phyloP scores from a whole-genome alignment of 345 rosid species.

The Pistacia vera region DNA sequence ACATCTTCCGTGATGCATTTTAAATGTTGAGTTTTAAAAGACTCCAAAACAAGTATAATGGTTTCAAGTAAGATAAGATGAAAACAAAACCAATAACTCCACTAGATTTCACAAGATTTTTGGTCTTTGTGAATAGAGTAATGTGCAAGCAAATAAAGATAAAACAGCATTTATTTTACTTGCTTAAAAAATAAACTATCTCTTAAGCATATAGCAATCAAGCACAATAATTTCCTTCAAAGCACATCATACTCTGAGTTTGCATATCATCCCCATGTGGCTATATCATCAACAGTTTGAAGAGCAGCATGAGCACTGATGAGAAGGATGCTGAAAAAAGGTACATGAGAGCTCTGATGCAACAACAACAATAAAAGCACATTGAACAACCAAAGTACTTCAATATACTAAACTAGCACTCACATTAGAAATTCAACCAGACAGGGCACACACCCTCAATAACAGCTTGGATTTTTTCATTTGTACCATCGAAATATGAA shows the following conservation, averaged over 20 bases:
- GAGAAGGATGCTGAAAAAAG: slow-evolving; percentile 58
- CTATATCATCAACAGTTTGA: slow-evolving; percentile 84
- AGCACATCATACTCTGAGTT: slow-evolving; percentile 60
- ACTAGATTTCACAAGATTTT: background rate
- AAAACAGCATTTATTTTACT: no score
- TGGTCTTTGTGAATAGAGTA: no score
- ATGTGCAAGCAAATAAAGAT: background rate
- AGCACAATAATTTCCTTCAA: background rate
- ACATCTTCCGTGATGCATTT: background rate
- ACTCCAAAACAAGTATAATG: background rate
- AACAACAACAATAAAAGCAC: background rate
- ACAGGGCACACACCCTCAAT: slow-evolving; percentile 36
- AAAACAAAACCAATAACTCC: background rate
- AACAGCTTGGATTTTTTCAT: no score
- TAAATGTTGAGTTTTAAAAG: background rate
- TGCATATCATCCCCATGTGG: slow-evolving; percentile 79
- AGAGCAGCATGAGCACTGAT: slow-evolving; percentile 80
- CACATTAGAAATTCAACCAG: slow-evolving; percentile 69
- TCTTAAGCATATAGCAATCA: no score
- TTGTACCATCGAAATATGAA: no score
- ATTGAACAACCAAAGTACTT: background rate
- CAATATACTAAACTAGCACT: slow-evolving; percentile 30
- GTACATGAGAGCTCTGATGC: background rate
- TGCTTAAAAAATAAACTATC: no score
- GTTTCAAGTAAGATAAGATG: no score